Conservation (phyloP, 1,139 yeast species). For the Pneumocystis jirovecii region DNA sequence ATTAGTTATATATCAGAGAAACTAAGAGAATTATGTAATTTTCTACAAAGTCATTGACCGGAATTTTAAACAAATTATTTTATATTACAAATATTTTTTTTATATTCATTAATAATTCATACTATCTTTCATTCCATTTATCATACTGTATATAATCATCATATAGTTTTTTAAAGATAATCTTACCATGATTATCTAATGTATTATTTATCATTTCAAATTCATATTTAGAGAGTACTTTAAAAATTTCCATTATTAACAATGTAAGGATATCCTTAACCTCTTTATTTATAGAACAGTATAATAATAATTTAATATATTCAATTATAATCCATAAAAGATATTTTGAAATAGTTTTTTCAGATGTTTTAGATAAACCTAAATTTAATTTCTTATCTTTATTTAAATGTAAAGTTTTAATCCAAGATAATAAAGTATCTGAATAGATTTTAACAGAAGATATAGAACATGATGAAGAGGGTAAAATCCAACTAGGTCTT, state of each 20-base stretch:
- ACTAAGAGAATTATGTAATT: neutral
- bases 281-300: neutral
- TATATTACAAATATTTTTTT: neutral
- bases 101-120: neutral
- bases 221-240: constrained; percentile 31
- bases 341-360: neutral
- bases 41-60: neutral
- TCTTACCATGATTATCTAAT: constrained; percentile 58
- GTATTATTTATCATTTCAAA: constrained; percentile 48
- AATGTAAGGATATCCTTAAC: neutral
- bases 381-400: neutral
- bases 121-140: constrained; percentile 57
- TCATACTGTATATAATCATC: constrained; percentile 64
- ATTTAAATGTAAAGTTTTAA: neutral
- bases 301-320: neutral
- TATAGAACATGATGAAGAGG: neutral
- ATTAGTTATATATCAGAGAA: neutral
- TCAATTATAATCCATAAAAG: neutral
- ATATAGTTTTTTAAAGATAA: constrained; percentile 51
- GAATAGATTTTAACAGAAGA: neutral
- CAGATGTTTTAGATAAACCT: neutral
- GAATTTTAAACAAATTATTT: neutral
- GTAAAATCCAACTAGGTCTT: neutral
- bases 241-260: neutral
- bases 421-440: neutral